phyloP scores from a whole-genome alignment of 2,329 filamentous ascomycete species.

The Teratosphaeria epicoccoides region DNA sequence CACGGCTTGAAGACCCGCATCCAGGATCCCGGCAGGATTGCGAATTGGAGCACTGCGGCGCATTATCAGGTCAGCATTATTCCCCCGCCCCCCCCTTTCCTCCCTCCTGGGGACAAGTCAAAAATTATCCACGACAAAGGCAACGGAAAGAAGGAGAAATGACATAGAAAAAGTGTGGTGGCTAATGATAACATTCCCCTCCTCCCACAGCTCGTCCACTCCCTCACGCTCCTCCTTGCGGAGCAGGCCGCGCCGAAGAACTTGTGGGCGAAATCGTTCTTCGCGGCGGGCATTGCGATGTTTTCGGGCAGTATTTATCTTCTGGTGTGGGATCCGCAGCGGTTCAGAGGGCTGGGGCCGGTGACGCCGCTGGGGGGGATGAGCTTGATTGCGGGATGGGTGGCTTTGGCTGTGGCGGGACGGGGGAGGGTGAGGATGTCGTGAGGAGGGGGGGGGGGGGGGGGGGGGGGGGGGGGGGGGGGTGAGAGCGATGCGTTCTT shows the following conservation, averaged over 20 bases:
- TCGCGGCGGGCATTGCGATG: slow-evolving; percentile 53
- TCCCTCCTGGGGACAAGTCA: no score
- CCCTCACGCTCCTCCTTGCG: slow-evolving; percentile 48
- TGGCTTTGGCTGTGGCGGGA: slow-evolving; percentile 35
- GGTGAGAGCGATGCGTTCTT: no score
- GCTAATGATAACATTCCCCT: neutral
- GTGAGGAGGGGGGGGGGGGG: neutral
- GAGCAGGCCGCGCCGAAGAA: slow-evolving; percentile 40
- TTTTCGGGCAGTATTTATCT: slow-evolving; percentile 58
- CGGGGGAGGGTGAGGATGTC: slow-evolving; percentile 17
- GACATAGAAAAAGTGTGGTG: no score
- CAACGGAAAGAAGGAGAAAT: no score
- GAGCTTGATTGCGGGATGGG: slow-evolving; percentile 56
- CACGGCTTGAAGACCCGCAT: slow-evolving; percentile 55
- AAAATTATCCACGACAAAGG: no score
- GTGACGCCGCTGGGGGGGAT: slow-evolving; percentile 55
- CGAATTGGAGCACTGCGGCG: slow-evolving; percentile 54
- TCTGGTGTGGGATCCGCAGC: slow-evolving; percentile 50
- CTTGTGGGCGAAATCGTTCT: slow-evolving; percentile 44
- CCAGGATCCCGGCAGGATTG: slow-evolving; percentile 46
- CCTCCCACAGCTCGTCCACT: slow-evolving; percentile 47
- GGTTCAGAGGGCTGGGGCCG: slow-evolving; percentile 48
- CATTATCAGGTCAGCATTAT: slow-evolving; percentile 50
- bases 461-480: neutral
- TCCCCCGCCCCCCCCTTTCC: no score